Percentiles rank a stretch among this genome's conserved stretches.
phyloP scores from a whole-genome alignment of 495 filamentous ascomycete species.

The Lepidopterella palustris region DNA sequence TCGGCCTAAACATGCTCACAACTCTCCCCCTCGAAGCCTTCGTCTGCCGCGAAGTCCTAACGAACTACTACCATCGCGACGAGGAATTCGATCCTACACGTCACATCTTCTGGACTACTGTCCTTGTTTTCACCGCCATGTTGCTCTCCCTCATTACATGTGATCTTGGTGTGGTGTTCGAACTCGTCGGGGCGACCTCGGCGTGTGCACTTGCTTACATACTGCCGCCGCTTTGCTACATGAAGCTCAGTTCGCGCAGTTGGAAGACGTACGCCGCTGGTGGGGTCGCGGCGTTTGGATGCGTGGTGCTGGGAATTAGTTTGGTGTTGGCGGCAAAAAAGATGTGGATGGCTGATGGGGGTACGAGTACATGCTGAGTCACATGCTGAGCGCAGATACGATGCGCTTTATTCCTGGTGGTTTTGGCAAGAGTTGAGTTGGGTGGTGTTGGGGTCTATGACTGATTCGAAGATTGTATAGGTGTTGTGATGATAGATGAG shows the following conservation, averaged over 20 bases:
- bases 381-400: too few species aligned
- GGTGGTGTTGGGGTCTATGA: too few species aligned
- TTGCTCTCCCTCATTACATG: constrained; percentile 72
- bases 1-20: constrained; percentile 97
- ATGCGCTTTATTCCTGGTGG: too few species aligned
- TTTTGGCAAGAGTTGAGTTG: too few species aligned
- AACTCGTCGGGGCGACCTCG: constrained; percentile 89
- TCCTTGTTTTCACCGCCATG: constrained; percentile 75
- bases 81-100: constrained; percentile 75
- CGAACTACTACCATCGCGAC: constrained; percentile 80
- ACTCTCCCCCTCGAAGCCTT: constrained; percentile 94
- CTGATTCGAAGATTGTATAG: too few species aligned
- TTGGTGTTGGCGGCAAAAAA: constrained; percentile 15
- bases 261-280: constrained; percentile 19
- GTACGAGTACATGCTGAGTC: too few species aligned
- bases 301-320: constrained; percentile 21
- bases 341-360: too few species aligned
- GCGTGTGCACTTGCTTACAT: constrained; percentile 94
- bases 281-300: constrained; percentile 22
- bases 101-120: constrained; percentile 77
- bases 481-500: too few species aligned
- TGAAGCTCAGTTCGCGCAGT: constrained; percentile 67
- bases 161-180: constrained; percentile 89
- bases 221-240: constrained; percentile 86
- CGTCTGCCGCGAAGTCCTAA: constrained; percentile 94